Conservation (phyloP, 176 grass and related monocot species). For the Themeda triandra region DNA sequence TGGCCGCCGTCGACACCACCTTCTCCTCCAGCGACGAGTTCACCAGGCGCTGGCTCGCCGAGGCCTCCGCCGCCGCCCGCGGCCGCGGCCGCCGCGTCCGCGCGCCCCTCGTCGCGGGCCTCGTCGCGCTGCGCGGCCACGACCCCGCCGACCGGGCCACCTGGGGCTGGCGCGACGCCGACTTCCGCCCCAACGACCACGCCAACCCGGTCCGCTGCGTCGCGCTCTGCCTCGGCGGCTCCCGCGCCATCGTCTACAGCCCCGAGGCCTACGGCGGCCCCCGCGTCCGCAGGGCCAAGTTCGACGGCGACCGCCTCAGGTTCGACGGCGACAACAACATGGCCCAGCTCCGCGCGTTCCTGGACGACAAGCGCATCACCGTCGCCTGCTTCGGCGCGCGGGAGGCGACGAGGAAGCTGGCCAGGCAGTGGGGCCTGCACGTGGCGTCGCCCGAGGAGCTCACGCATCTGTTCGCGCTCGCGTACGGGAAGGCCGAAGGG, state of each 20-base stretch:
- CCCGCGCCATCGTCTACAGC: slow-evolving; percentile 3
- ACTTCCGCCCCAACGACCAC: not conserved
- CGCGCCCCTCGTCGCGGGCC: slow-evolving; percentile 18
- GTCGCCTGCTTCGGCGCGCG: slow-evolving; percentile 17
- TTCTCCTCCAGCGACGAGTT: not conserved
- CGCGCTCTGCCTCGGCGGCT: slow-evolving; percentile 34
- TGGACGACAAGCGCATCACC: slow-evolving; percentile 7
- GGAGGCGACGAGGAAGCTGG: slow-evolving; percentile 4
- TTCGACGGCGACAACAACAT: slow-evolving; percentile 9
- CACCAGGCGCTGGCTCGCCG: slow-evolving; percentile 17
- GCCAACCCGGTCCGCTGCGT: slow-evolving; percentile 14
- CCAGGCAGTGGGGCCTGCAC: slow-evolving; percentile 19
- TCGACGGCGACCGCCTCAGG: not conserved
- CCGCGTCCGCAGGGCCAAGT: not conserved
- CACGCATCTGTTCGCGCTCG: slow-evolving; percentile 22
- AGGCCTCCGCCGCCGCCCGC: not conserved
- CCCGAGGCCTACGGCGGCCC: not conserved
- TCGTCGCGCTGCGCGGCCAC: slow-evolving; percentile 21
- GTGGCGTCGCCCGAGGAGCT: slow-evolving; percentile 14
- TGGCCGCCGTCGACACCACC: slow-evolving; percentile 16
- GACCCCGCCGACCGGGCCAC: not conserved
- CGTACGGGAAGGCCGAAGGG: not conserved
- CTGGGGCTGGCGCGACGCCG: too few species aligned
- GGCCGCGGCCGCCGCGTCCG: slow-evolving; percentile 19
- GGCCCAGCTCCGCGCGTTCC: slow-evolving; percentile 1